These are phyloP conservation scores for Diaporthe amygdali DNA, from an alignment of 2,329 filamentous ascomycete genomes.

Conservation along the genomic window DNA sequence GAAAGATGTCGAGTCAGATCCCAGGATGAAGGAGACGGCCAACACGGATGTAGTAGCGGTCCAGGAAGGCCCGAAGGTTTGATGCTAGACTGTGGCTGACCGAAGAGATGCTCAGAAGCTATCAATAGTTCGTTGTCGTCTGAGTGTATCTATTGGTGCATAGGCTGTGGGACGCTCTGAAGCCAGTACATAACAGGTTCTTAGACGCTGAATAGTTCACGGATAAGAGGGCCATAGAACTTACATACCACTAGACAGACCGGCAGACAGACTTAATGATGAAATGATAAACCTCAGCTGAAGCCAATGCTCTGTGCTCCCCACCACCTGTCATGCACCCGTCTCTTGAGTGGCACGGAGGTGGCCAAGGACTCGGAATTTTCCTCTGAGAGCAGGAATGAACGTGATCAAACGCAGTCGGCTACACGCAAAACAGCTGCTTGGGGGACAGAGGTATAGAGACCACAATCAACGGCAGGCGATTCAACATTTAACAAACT, in stretches of 20 bases:
- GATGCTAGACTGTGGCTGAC: not conserved
- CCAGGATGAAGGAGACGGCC: conserved; percentile 47
- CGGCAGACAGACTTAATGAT: too few species aligned
- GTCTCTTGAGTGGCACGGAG: too few species aligned
- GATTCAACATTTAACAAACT: not conserved
- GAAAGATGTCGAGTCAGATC: conserved; percentile 47
- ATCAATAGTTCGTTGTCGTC: not conserved
- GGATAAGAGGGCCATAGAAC: not conserved
- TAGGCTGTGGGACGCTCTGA: too few species aligned
- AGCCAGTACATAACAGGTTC: not conserved
- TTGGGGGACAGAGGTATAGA: not conserved
- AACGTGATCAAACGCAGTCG: too few species aligned
- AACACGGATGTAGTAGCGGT: conserved; percentile 24
- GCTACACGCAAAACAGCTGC: too few species aligned
- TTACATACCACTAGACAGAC: not conserved
- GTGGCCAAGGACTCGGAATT: not conserved
- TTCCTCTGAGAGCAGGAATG: not conserved
- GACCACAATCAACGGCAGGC: not conserved
- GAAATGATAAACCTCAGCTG: not conserved
- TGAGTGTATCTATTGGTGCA: not conserved
- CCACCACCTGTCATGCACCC: not conserved
- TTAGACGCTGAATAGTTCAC: not conserved
- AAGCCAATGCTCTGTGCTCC: not conserved
- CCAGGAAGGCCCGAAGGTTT: conserved; percentile 16
- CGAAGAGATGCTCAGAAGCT: not conserved